Base-by-base conservation (phyloP, 2,329 filamentous ascomycete genomes). In the Microsporum canis region DNA sequence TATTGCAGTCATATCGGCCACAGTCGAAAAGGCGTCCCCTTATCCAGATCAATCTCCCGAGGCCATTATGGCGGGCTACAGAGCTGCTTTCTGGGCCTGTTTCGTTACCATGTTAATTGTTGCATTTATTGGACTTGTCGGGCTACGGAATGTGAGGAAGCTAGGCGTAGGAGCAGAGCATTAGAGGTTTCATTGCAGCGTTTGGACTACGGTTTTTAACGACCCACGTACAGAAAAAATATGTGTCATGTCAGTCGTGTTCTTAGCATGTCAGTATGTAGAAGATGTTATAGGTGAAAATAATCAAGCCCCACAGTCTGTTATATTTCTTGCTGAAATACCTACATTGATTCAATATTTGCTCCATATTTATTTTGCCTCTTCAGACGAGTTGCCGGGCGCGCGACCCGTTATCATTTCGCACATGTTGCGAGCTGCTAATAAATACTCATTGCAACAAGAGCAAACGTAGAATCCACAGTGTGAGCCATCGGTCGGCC, bases 1-100 rank as follows among this genome's bases (percentile, higher is more conserved):
- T 1, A 77, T 79, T 60, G 78, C 78, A 7, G 76, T 80, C 0
- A 78, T 84, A 36, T 70, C 72, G 0, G 47, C 61, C 3, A 39
- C 58, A 7, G 58, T 57, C 2, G 43, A 57, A 45, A 58, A 55
- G 23, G 41, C 57, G 27, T 61, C 62, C 10, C 23, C 39, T 29
- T 61, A 57, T 29, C 49, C 59, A 1, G 41, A 51, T 1, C 56
- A 60, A 7, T 59, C 59, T 4, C 56, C 59, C 7, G 29, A 41
- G 33, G 60, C 62, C 29, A 36, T 63, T 36, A 58, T 65, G 60
- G 38, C 60, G 27, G 63, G 64, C 17, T 65, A 65, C 39, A 60
- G 61, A 43, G 63, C 60, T 3, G 60, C 60, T 2, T 65, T 65
- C 41, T 65, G 63, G 63, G 61, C 63, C 3, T 63, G 62, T 39